Evolutionary conservation across 164 flowering plant species (phyloP).

Genomic region (Sextonia rubra): DNA sequence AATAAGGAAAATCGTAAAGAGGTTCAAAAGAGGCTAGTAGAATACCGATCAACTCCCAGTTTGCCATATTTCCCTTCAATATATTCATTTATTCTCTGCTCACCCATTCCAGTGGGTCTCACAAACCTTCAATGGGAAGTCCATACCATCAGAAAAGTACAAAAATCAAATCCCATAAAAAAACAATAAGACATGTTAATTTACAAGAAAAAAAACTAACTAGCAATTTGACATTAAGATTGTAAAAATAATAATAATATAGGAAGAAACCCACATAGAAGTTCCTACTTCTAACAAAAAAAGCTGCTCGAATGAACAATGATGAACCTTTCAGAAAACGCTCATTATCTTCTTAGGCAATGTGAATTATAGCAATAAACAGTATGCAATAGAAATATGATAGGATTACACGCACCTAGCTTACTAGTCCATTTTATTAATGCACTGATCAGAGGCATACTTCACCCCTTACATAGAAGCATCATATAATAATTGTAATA

Average conservation of each 20-base stretch:
- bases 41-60: constrained; percentile 87
- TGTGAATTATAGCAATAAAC: too few species aligned
- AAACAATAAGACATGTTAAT: background rate
- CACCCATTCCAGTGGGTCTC: constrained; percentile 76
- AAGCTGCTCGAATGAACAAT: background rate
- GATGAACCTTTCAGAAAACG: background rate
- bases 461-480: background rate
- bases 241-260: background rate
- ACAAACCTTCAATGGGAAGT: constrained; percentile 60
- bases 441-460: background rate
- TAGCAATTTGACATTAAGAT: background rate
- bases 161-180: background rate
- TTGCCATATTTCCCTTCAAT: constrained; percentile 94
- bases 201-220: background rate
- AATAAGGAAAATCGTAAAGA: too few species aligned
- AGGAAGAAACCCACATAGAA: background rate
- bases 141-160: background rate
- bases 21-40: background rate
- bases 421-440: background rate
- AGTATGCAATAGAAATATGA: too few species aligned
- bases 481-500: too few species aligned
- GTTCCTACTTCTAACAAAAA: background rate
- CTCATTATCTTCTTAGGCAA: background rate
- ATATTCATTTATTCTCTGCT: constrained; percentile 61
- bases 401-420: background rate